Evolutionary conservation across 352 stramenopile species (phyloP), one percentile per base, ranked within the genome.

Genomic region (Globisporangium sylvaticum): DNA sequence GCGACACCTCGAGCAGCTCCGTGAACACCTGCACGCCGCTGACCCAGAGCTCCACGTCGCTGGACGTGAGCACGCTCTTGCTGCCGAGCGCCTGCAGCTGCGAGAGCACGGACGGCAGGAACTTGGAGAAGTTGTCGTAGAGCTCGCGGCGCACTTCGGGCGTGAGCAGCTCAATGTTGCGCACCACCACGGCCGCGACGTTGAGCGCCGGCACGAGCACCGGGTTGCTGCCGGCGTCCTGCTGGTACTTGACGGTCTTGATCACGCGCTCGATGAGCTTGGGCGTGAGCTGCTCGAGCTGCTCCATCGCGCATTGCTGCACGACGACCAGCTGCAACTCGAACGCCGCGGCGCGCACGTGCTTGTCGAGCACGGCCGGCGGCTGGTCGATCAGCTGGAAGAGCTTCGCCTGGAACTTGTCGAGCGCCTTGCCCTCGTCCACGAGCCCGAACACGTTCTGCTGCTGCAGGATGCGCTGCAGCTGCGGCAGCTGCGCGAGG

Each of bases 401-500:
- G 54, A 95, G 66, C 59, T 73, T 77, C 56, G 67, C 74, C 34
- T 90, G 80, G 71, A 90, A 88, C 78, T 94, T 95, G 57, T 74
- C 75, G 66, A 91, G 72, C 59, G 85, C 87, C 57, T 92, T 92
- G 69, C 85, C 81, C 34, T 90, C 79, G n/a, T 68, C 77, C 53
- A 92, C 83, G 34, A 89, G 70, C 15, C 73, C 81, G 55, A 95
- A 93, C 42, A 95, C 83, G 60, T 91, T 87, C 66, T 91, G 85
- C 29, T 89, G 72, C 66, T 71, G 42, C 9, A 92, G 56, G 42
- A 89, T 74, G 8, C 67, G 56, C 46, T 67, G 65, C 20, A 95
- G 64, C 72, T 88, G 75, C 65, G 66, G 58, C 39, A 85, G 55
- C 50, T 95, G 84, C 58, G 66, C 67, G 34, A 87, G 39, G 67